Evolutionary conservation across 345 rosid genomes (phyloP).

Genomic region (Brassica nigra): DNA sequence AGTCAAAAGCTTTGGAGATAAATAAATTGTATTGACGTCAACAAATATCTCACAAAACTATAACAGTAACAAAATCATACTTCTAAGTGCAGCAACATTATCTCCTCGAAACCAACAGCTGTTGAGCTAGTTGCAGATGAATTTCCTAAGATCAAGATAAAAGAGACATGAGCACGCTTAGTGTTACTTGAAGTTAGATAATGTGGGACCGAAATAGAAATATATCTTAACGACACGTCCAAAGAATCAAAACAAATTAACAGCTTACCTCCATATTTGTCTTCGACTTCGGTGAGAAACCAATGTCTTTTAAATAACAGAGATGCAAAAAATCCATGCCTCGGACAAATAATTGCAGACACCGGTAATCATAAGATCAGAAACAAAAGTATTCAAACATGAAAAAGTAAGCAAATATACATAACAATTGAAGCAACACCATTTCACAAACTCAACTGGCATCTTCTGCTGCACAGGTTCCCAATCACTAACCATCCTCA

Average conservation of each 20-base stretch:
- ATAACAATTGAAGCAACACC: conserved; percentile 87
- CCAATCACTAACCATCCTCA: conserved; percentile 85
- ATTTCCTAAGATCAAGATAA: conserved; percentile 27
- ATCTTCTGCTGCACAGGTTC: conserved; percentile 59
- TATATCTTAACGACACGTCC: background rate
- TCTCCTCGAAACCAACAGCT: conserved; percentile 84
- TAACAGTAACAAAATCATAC: conserved; percentile 51
- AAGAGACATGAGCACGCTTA: conserved; percentile 23
- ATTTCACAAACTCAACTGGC: conserved; percentile 60
- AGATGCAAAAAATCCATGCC: conserved; percentile 71
- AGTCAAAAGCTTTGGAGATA: background rate
- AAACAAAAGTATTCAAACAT: background rate
- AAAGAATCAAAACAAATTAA: conserved; percentile 13
- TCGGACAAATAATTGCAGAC: conserved; percentile 35
- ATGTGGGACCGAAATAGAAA: background rate
- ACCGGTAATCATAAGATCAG: background rate
- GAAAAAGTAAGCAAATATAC: conserved; percentile 45
- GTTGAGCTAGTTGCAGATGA: conserved; percentile 51
- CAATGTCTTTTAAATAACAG: conserved; percentile 50
- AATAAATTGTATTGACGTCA: background rate
- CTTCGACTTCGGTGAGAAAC: conserved; percentile 37
- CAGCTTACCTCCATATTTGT: conserved; percentile 43
- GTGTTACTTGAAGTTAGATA: background rate
- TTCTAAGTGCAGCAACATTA: conserved; percentile 94
- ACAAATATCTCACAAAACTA: conserved; percentile 24